Evolutionary conservation across 1,284 basidiomycete genomes (phyloP).

Genomic region (Naganishia sp.): DNA sequence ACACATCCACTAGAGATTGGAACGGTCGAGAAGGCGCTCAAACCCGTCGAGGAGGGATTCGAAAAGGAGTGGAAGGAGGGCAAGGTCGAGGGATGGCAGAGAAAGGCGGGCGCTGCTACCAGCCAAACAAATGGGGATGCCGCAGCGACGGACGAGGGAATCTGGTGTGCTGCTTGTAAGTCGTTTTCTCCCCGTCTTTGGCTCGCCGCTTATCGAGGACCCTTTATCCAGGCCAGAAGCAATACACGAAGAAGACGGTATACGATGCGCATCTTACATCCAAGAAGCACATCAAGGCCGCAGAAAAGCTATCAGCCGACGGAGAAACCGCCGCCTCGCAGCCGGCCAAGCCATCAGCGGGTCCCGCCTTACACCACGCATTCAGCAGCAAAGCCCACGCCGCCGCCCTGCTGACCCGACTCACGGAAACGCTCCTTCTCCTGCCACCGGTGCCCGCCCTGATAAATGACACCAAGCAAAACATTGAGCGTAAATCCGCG

Average conservation of each 20-base stretch:
- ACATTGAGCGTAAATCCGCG: slow-evolving; percentile 93
- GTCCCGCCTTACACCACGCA: slow-evolving; percentile 32
- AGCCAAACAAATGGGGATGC: slow-evolving; percentile 32
- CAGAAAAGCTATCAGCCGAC: slow-evolving; percentile 65
- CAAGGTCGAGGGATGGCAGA: slow-evolving; percentile 76
- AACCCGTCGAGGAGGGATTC: slow-evolving; percentile 69
- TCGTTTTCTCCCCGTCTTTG: slow-evolving; percentile 38
- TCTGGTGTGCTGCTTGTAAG: slow-evolving; percentile 96
- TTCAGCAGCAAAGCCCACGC: slow-evolving; percentile 62
- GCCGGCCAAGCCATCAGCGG: slow-evolving; percentile 34
- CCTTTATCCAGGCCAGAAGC: slow-evolving; percentile 70
- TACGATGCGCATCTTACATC: slow-evolving; percentile 94
- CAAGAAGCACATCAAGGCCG: slow-evolving; percentile 90
- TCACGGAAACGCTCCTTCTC: slow-evolving; percentile 68
- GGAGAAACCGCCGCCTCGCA: slow-evolving; percentile 45
- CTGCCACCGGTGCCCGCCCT: slow-evolving; percentile 66
- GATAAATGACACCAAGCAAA: slow-evolving; percentile 81
- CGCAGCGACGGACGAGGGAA: slow-evolving; percentile 60
- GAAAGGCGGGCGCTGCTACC: slow-evolving; percentile 31
- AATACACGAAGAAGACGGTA: slow-evolving; percentile 95
- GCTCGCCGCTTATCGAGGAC: neutral
- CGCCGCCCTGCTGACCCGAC: slow-evolving; percentile 71
- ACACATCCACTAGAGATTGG: slow-evolving; percentile 73
- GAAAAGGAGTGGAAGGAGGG: slow-evolving; percentile 75
- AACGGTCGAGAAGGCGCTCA: slow-evolving; percentile 71